Percentiles rank a stretch among this genome's conserved stretches.
Evolutionary conservation across 2,329 filamentous ascomycete species (phyloP).

Genomic region (Ophiostoma montium): DNA sequence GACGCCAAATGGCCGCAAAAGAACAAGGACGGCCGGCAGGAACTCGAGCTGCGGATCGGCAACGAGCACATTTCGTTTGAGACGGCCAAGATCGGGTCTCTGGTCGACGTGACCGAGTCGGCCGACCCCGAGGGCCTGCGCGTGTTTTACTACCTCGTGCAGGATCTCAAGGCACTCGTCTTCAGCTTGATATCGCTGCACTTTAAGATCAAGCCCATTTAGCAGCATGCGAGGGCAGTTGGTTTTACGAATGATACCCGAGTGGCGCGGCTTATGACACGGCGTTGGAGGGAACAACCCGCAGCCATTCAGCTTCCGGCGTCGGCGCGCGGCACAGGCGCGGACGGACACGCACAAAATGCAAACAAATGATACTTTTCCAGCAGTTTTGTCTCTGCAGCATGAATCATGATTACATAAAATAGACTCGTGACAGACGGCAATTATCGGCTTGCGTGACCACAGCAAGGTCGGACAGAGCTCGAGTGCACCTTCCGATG

Average conservation of each 20-base stretch:
- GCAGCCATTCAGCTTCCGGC: too few species aligned
- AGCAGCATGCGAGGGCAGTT: not conserved
- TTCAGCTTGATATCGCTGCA: conserved; percentile 94
- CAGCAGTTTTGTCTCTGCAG: too few species aligned
- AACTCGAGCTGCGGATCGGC: conserved; percentile 85
- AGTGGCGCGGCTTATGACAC: not conserved
- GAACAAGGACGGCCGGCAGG: conserved; percentile 96
- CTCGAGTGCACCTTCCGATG: too few species aligned
- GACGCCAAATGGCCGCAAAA: conserved; percentile 98
- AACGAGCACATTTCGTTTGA: conserved; percentile 97
- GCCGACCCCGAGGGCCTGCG: conserved; percentile 89
- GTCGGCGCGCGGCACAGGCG: too few species aligned
- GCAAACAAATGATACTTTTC: too few species aligned
- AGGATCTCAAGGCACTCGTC: conserved; percentile 90
- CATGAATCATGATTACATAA: too few species aligned
- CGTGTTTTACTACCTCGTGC: conserved; percentile 97
- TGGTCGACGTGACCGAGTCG: conserved; percentile 93
- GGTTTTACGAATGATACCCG: conserved; percentile 6
- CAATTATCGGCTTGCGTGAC: too few species aligned
- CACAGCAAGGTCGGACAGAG: too few species aligned
- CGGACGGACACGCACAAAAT: too few species aligned
- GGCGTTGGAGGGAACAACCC: too few species aligned
- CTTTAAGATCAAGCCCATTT: conserved; percentile 87
- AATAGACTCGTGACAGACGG: too few species aligned
- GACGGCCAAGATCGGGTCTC: conserved; percentile 95